These are phyloP conservation scores for Leptomonas seymouri DNA, from an alignment of 208 protist species.

Conservation along the genomic window DNA sequence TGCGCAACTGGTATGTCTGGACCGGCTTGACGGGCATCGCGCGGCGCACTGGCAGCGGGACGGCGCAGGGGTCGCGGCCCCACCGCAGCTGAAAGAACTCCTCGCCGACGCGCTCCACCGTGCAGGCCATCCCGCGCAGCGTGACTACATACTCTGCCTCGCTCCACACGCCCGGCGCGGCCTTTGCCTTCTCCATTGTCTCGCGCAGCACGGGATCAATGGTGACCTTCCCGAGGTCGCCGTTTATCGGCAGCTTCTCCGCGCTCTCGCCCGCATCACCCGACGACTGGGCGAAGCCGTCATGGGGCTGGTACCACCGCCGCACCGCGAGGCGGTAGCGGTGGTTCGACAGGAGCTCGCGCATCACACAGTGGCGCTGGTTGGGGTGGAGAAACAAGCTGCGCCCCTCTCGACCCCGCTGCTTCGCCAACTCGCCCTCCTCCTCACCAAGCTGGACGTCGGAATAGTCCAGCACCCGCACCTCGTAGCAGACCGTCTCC, in stretches of 20 bases:
- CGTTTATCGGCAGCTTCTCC: background rate
- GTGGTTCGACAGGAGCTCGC: slow-evolving; percentile 73
- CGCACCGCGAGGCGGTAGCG: slow-evolving; percentile 83
- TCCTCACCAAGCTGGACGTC: slow-evolving; percentile 64
- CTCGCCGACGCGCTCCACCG: slow-evolving; percentile 68
- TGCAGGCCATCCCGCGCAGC: slow-evolving; percentile 82
- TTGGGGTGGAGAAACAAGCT: slow-evolving; percentile 53
- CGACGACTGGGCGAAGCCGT: slow-evolving; percentile 36
- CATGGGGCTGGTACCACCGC: slow-evolving; percentile 84
- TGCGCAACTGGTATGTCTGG: slow-evolving; percentile 73
- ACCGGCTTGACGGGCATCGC: slow-evolving; percentile 45
- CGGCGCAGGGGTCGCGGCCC: slow-evolving; percentile 70
- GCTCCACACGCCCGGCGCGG: slow-evolving; percentile 79
- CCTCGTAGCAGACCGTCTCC: slow-evolving; percentile 83
- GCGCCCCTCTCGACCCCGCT: slow-evolving; percentile 24
- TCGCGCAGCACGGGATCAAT: slow-evolving; percentile 39
- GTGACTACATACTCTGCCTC: slow-evolving; percentile 71
- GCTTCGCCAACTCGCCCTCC: slow-evolving; percentile 20
- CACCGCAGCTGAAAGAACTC: slow-evolving; percentile 82
- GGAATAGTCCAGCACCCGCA: slow-evolving; percentile 74
- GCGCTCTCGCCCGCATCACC: background rate
- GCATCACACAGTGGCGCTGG: slow-evolving; percentile 55
- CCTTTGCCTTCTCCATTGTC: slow-evolving; percentile 50
- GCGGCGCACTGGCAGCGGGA: slow-evolving; percentile 46
- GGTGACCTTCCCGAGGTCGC: slow-evolving; percentile 1